Conservation (phyloP, 306 rosid species). For the Cajanus cajan region DNA sequence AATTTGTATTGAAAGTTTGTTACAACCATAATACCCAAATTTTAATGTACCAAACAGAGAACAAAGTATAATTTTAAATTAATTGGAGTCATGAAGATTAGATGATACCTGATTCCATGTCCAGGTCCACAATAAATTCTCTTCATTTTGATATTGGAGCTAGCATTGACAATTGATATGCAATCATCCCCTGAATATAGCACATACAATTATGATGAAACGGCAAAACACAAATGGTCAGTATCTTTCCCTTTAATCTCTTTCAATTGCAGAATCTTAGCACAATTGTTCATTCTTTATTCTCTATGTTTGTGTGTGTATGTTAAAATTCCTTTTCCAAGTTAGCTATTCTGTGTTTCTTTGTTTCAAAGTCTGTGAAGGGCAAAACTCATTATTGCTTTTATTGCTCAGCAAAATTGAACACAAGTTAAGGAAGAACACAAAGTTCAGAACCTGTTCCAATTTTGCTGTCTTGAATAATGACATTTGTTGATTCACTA, state of each 20-base stretch:
- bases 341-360: background rate
- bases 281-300: background rate
- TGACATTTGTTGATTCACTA: conserved; percentile 79
- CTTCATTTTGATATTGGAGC: conserved; percentile 91
- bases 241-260: background rate
- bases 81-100: conserved; percentile 2
- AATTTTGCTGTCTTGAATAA: conserved; percentile 76
- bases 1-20: background rate
- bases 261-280: background rate
- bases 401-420: background rate
- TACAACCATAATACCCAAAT: background rate
- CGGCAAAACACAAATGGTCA: conserved; percentile 13
- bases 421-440: background rate
- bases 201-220: conserved; percentile 13
- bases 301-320: background rate
- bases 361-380: background rate
- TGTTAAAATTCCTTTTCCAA: background rate
- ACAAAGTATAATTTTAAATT: background rate
- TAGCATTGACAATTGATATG: conserved; percentile 90
- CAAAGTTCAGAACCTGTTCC: conserved; percentile 73
- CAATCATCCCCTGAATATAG: conserved; percentile 89
- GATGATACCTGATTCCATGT: conserved; percentile 89
- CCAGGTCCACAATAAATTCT: conserved; percentile 92
- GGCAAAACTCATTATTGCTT: background rate
- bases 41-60: background rate